These are phyloP conservation scores for Wickerhamiella alocasiicola DNA, from an alignment of 805 yeast species.

Conservation along the genomic window DNA sequence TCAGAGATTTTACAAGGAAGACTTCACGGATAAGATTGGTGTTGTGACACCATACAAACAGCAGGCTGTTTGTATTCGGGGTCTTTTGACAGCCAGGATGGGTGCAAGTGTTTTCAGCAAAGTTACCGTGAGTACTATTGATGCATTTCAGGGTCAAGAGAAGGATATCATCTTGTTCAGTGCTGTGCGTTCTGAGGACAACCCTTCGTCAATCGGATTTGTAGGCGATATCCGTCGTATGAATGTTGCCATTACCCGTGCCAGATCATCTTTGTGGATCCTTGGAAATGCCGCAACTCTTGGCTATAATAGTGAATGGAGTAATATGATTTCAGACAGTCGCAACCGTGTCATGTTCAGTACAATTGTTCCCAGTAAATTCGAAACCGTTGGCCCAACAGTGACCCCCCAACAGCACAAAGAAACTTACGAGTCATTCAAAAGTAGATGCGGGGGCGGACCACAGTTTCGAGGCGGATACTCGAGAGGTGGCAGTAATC, in stretches of 20 bases:
- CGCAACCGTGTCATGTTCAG: conserved; percentile 32
- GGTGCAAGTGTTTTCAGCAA: conserved; percentile 53
- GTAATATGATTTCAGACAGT: conserved; percentile 54
- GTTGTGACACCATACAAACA: conserved; percentile 91
- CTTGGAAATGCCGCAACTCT: conserved; percentile 69
- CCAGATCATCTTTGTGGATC: conserved; percentile 83
- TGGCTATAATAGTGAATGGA: conserved; percentile 59
- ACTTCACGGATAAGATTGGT: conserved; percentile 65
- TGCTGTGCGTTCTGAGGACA: conserved; percentile 74
- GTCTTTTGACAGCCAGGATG: conserved; percentile 42
- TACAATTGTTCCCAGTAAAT: too few relatives aligned
- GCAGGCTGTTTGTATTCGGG: conserved; percentile 52
- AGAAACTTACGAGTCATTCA: too few relatives aligned
- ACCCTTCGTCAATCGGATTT: conserved; percentile 58
- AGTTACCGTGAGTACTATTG: conserved; percentile 87
- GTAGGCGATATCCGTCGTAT: conserved; percentile 83
- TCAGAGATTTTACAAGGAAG: conserved; percentile 33
- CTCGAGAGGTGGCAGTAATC: too few relatives aligned
- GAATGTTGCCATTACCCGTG: conserved; percentile 96
- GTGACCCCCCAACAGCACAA: too few relatives aligned
- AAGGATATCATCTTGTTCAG: conserved; percentile 88
- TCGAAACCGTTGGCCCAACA: too few relatives aligned
- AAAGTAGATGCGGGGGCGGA: too few relatives aligned
- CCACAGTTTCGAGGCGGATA: too few relatives aligned
- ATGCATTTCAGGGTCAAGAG: conserved; percentile 97